phyloP scores from a whole-genome alignment of 148 eudicot genomes.

The Fagopyrum homotropicum region DNA sequence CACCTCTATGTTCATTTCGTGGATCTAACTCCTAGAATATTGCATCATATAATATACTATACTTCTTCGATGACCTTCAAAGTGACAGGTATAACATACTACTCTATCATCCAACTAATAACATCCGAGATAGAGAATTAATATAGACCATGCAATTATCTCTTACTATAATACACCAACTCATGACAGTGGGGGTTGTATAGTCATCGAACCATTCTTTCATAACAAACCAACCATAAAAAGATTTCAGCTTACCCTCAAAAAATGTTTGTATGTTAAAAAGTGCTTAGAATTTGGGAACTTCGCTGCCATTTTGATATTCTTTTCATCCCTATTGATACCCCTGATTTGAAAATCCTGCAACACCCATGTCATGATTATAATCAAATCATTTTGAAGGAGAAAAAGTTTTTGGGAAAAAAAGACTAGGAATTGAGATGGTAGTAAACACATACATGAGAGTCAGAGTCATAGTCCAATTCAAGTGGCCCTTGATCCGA shows the following conservation, averaged over 20 bases:
- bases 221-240: neutral
- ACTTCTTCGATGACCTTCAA: neutral
- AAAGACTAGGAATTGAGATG: neutral
- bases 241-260: conserved; percentile 50
- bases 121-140: neutral
- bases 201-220: neutral
- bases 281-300: conserved; percentile 78
- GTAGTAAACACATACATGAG: conserved; percentile 37
- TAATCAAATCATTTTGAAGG: neutral
- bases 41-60: too few relatives aligned
- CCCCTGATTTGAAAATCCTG: conserved; percentile 96
- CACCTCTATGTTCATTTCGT: too few relatives aligned
- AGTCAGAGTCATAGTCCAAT: conserved; percentile 77
- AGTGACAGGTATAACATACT: neutral
- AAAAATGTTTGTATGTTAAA: conserved; percentile 75
- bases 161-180: too few relatives aligned
- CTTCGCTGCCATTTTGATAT: conserved; percentile 62
- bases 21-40: too few relatives aligned
- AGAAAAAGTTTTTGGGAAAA: neutral
- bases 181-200: neutral
- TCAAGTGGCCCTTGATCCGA: conserved; percentile 64
- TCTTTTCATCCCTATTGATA: conserved; percentile 76
- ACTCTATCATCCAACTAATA: neutral
- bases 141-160: neutral
- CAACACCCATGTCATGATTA: conserved; percentile 15